Evolutionary conservation across 129 eudicot genomes (phyloP), one percentile per base, ranked within the genome.

Genomic region (Chrysanthemum lavandulifolium): DNA sequence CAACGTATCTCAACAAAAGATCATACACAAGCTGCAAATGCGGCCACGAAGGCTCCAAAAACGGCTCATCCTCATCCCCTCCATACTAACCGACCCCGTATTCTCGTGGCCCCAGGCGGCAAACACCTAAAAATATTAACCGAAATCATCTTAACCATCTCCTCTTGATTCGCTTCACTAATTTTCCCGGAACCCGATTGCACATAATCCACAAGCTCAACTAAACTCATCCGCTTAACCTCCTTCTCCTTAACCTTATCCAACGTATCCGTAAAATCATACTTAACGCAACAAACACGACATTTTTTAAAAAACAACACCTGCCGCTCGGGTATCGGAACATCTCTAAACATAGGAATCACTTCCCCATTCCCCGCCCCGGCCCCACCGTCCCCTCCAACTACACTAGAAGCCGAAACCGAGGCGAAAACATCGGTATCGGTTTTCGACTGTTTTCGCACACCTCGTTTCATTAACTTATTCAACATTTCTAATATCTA

Each of bases 11-110:
- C 81, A 91, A 67, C 13, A 91, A 88, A 69, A 91, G 80, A 82
- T 91, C 97, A 29, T 91, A 91, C 52, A 88, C 91, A 8, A 88
- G 91, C 67, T 88, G 90, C 40, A 91, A 86, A 72, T 91, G 96
- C 2, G 97, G 92, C 97, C 97, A 91, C 1, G 96, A 82, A 4
- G 97, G 91, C 4, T 91, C 97, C 4, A 82, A 82, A 78, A 66
- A 91, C 14, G 89, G 84, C 6, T 88, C 96, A 12, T 91, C 97
- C 66, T 92, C 97, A 21, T 92, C 97, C 88, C 81, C 15, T 88
- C 94, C 33, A 80, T 52, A 59, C 60, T 69, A 51, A 81, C 89
- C 0, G 87, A 54, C 18, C 92, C 93, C 0, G 87, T 83, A 43
- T 75, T 89, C 47, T 92, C 96, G 52, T 86, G 86, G 91, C 66